Evolutionary conservation across 495 filamentous ascomycete genomes (phyloP).

Genomic region (Aspergillus nanangensis): DNA sequence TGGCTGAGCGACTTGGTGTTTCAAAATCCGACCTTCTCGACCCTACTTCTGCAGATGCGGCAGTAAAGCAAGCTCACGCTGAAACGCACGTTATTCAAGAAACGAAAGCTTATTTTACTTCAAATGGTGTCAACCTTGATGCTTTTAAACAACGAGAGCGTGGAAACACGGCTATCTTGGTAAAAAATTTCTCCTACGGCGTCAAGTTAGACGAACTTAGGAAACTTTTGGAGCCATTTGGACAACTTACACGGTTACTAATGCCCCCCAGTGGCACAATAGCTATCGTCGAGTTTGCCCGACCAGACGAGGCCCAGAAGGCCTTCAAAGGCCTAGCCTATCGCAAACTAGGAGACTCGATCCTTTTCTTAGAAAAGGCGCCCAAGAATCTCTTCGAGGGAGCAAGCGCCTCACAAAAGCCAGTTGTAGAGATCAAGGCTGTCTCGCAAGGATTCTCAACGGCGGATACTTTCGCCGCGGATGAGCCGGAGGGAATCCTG

Average conservation of each 20-base stretch:
- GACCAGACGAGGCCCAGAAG: slow-evolving; percentile 68
- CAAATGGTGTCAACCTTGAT: slow-evolving; percentile 84
- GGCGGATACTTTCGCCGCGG: slow-evolving; percentile 50
- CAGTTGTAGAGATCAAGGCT: slow-evolving; percentile 32
- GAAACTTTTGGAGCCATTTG: slow-evolving; percentile 49
- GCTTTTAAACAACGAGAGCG: slow-evolving; percentile 79
- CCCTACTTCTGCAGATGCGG: slow-evolving; percentile 88
- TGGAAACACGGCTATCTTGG: slow-evolving; percentile 82
- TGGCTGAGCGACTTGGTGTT: slow-evolving; percentile 80
- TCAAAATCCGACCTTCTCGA: slow-evolving; percentile 88
- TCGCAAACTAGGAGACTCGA: slow-evolving; percentile 81
- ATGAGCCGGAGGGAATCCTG: slow-evolving; percentile 44
- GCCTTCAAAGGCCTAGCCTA: slow-evolving; percentile 85
- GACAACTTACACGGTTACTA: slow-evolving; percentile 68
- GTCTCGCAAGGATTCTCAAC: slow-evolving; percentile 48
- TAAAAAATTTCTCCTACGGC: slow-evolving; percentile 91
- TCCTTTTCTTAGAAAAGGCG: slow-evolving; percentile 91
- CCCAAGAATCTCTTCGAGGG: slow-evolving; percentile 74
- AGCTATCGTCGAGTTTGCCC: slow-evolving; percentile 82
- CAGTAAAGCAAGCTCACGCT: slow-evolving; percentile 92
- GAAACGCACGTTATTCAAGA: slow-evolving; percentile 96
- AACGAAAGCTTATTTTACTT: slow-evolving; percentile 82
- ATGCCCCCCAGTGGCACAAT: slow-evolving; percentile 93
- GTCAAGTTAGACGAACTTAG: slow-evolving; percentile 56
- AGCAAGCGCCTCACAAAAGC: slow-evolving; percentile 19